A percentile compares a stretch with the other conserved stretches of the same genome.
phyloP scores from a whole-genome alignment of 2,329 filamentous ascomycete species.

The Colletotrichum sp. region DNA sequence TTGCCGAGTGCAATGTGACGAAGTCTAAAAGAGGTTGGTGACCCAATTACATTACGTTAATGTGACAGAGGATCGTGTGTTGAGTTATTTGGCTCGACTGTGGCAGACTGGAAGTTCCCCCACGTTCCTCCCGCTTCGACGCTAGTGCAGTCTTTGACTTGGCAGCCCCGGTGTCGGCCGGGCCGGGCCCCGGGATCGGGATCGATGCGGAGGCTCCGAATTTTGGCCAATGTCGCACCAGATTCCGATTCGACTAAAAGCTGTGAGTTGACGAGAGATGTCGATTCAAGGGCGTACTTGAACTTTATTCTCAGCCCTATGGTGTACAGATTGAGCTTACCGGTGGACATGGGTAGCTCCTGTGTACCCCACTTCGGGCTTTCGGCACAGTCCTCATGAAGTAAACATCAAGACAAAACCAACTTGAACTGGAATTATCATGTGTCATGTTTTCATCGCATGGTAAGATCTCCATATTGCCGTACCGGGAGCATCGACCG shows the following conservation, averaged over 20 bases:
- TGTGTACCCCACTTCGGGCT: not conserved
- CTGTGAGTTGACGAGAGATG: not conserved
- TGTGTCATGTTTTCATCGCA: not conserved
- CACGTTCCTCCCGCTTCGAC: slow-evolving; percentile 4
- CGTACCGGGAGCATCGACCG: not conserved
- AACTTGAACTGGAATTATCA: not conserved
- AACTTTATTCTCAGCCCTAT: not conserved
- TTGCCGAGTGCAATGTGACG: not conserved
- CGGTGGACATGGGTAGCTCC: not conserved
- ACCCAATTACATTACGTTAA: not conserved
- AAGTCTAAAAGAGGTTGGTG: not conserved
- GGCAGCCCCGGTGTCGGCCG: slow-evolving; percentile 2
- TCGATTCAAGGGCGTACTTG: not conserved
- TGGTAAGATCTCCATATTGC: not conserved
- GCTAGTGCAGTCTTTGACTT: not conserved
- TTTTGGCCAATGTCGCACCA: not conserved
- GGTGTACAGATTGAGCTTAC: not conserved
- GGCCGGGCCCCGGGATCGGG: not conserved
- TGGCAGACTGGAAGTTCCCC: not conserved
- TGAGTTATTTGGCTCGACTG: not conserved
- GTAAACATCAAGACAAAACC: not conserved
- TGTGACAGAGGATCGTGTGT: not conserved
- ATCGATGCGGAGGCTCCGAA: not conserved
- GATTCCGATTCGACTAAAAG: not conserved
- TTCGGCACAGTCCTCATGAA: not conserved